Evolutionary conservation across 148 eudicot species (phyloP).

Genomic region (Mesembryanthemum crystallinum): DNA sequence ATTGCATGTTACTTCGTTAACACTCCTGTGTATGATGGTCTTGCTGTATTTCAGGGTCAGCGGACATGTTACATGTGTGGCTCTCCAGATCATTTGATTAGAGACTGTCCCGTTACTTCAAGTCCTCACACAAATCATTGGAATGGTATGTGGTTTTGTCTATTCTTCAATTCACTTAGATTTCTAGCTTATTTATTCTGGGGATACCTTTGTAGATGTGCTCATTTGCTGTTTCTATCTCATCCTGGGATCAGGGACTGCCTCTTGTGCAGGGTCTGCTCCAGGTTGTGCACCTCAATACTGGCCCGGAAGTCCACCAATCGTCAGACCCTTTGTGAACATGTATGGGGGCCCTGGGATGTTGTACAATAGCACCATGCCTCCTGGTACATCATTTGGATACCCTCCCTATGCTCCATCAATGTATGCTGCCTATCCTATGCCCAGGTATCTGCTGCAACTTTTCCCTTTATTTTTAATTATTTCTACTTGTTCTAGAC

Average conservation of each 20-base stretch:
- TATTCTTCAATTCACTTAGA: background rate
- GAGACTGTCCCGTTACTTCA: slow-evolving; percentile 59
- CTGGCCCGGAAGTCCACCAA: slow-evolving; percentile 51
- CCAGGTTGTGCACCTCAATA: slow-evolving; percentile 47
- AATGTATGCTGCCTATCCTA: slow-evolving; percentile 39
- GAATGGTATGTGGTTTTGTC: slow-evolving; percentile 25
- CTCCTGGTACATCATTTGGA: slow-evolving; percentile 38
- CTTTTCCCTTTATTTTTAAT: background rate
- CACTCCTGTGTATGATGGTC: background rate
- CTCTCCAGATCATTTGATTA: slow-evolving; percentile 67
- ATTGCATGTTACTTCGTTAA: background rate
- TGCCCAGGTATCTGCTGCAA: slow-evolving; percentile 41
- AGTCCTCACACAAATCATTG: slow-evolving; percentile 30
- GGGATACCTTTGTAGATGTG: background rate
- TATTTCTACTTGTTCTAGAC: background rate
- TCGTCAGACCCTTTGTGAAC: slow-evolving; percentile 38
- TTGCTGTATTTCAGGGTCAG: slow-evolving; percentile 36
- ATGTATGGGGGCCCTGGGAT: slow-evolving; percentile 53
- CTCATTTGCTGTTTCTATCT: slow-evolving; percentile 15
- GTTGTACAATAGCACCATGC: slow-evolving; percentile 47
- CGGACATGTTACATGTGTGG: slow-evolving; percentile 68
- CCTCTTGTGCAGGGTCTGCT: slow-evolving; percentile 39
- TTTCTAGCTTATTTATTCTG: background rate
- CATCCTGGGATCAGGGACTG: slow-evolving; percentile 34
- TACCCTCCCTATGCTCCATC: slow-evolving; percentile 47